phyloP scores from a whole-genome alignment of 1,284 basidiomycete genomes.

The Marasmius tenuissimus region DNA sequence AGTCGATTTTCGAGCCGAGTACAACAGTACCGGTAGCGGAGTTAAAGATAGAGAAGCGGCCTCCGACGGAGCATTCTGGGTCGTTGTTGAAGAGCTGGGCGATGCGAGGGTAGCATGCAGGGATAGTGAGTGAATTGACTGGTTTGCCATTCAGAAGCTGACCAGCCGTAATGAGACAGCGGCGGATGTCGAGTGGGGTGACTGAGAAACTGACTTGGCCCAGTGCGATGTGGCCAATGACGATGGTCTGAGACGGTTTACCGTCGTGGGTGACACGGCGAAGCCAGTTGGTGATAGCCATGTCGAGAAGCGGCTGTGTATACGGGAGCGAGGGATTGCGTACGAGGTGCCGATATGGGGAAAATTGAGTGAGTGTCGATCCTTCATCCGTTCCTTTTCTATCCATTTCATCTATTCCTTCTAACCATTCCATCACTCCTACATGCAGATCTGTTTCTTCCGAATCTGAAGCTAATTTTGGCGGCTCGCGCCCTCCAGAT shows the following conservation, averaged over 20 bases:
- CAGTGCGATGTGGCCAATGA: not conserved
- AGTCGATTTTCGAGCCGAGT: not conserved
- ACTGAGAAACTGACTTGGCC: not conserved
- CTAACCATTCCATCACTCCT: slow-evolving; percentile 1
- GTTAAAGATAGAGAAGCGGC: not conserved
- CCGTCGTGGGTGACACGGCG: not conserved
- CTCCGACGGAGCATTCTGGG: not conserved
- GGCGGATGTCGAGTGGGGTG: not conserved
- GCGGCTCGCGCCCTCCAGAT: not conserved
- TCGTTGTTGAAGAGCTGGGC: slow-evolving; percentile 1
- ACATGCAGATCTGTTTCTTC: not conserved
- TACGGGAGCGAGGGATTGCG: not conserved
- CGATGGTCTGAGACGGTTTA: not conserved
- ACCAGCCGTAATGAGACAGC: not conserved
- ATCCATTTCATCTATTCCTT: not conserved
- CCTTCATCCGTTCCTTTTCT: not conserved
- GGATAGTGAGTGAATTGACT: not conserved
- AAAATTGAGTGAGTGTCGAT: not conserved
- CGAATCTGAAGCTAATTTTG: not conserved
- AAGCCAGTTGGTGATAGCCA: not conserved
- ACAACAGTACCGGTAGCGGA: not conserved
- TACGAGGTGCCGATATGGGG: too few species aligned
- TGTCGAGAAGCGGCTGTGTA: not conserved
- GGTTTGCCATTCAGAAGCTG: not conserved
- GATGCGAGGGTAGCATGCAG: not conserved